A percentile compares a stretch with the other conserved stretches of the same genome.
These are phyloP conservation scores for Podochytrium sp. DNA, from an alignment of 192 early-diverging fungal genomes.

Conservation along the genomic window DNA sequence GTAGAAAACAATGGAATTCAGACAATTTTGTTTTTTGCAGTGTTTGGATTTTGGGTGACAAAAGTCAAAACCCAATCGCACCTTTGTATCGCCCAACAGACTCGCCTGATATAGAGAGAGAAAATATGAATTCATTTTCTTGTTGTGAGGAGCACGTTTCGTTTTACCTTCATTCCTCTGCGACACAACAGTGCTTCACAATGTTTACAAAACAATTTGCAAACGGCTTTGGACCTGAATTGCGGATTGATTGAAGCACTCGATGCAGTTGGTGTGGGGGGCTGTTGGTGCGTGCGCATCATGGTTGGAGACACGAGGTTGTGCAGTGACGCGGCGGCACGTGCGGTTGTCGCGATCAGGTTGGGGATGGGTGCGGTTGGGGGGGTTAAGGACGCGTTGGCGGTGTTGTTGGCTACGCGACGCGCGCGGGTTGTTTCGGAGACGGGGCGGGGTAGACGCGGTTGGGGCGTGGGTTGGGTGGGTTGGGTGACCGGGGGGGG, in stretches of 20 bases:
- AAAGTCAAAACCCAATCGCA: background rate
- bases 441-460: no score
- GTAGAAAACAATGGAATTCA: background rate
- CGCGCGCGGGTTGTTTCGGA: no score
- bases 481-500: no score
- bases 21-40: background rate
- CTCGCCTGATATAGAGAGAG: constrained; percentile 41
- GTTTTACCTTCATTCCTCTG: constrained; percentile 58
- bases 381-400: no score
- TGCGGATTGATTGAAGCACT: constrained; percentile 56
- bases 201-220: constrained; percentile 52
- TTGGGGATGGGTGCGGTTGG: no score
- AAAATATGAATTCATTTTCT: background rate
- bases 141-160: background rate
- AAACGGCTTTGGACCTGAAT: constrained; percentile 59
- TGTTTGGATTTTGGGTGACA: background rate
- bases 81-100: constrained; percentile 56
- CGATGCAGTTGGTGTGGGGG: background rate
- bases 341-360: no score
- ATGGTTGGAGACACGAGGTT: no score
- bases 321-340: no score
- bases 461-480: no score
- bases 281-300: no score
- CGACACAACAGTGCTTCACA: constrained; percentile 50
- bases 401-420: no score